Evolutionary conservation across 768 basidiomycete genomes (phyloP).

Genomic region (Mycena alexandri): DNA sequence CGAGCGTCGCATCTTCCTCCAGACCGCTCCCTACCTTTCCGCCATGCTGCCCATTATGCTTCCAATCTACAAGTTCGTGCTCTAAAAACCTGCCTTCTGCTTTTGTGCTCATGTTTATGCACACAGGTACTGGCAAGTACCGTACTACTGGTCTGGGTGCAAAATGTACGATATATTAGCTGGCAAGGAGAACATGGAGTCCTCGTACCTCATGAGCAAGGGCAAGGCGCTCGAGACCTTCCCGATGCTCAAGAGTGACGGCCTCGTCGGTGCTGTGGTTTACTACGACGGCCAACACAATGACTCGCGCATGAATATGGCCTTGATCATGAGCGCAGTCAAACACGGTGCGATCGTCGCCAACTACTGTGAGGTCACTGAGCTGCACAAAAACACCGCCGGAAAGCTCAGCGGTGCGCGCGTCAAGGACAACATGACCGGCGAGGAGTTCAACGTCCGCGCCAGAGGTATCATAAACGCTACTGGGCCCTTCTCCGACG

Average conservation of each 20-base stretch:
- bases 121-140: slow-evolving; percentile 93
- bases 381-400: slow-evolving; percentile 74
- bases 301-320: slow-evolving; percentile 98
- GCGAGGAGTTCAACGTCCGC: slow-evolving; percentile 83
- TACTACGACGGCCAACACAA: slow-evolving; percentile 99
- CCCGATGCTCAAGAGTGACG: slow-evolving; percentile 95
- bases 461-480: slow-evolving; percentile 97
- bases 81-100: background rate
- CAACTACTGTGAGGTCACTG: slow-evolving; percentile 91
- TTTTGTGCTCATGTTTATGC: slow-evolving; percentile 23
- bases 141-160: slow-evolving; percentile 95
- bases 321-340: slow-evolving; percentile 94
- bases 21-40: slow-evolving; percentile 94
- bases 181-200: slow-evolving; percentile 97
- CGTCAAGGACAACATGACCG: slow-evolving; percentile 86
- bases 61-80: slow-evolving; percentile 88
- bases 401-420: slow-evolving; percentile 81
- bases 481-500: slow-evolving; percentile 94
- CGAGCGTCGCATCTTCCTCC: slow-evolving; percentile 93
- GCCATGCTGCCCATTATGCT: slow-evolving; percentile 97
- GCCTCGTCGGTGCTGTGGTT: slow-evolving; percentile 93
- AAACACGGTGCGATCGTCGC: slow-evolving; percentile 89
- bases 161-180: slow-evolving; percentile 97
- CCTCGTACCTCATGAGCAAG: slow-evolving; percentile 94
- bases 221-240: slow-evolving; percentile 94